Evolutionary conservation across 176 grass and related monocot genomes (phyloP).

Genomic region (Dendrocalamus sinicus): DNA sequence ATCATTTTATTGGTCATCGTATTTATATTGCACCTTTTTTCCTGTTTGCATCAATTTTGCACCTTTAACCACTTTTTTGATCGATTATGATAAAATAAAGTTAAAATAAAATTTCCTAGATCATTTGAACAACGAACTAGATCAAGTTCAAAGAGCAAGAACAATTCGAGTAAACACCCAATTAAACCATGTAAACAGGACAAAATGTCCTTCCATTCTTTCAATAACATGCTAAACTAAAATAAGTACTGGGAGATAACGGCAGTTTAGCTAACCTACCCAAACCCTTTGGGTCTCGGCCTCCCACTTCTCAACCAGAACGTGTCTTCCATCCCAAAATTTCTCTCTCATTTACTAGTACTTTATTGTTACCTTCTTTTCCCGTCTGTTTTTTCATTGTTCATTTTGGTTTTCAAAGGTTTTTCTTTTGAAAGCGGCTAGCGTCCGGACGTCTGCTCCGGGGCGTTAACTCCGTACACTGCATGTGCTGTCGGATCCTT

Average conservation of each 20-base stretch:
- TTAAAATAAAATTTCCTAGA: background rate
- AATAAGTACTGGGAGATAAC: background rate
- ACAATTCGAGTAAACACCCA: slow-evolving; percentile 17
- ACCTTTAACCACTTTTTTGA: background rate
- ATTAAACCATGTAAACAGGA: slow-evolving; percentile 37
- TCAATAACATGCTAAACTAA: slow-evolving; percentile 30
- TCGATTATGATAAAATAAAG: background rate
- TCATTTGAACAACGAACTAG: background rate
- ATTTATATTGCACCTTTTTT: background rate
- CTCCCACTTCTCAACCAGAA: slow-evolving; percentile 18
- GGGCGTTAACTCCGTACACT: fast-evolving
- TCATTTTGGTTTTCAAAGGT: background rate
- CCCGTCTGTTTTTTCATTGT: background rate
- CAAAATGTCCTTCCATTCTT: slow-evolving; percentile 2
- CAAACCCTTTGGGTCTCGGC: slow-evolving; percentile 20
- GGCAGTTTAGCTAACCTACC: slow-evolving; percentile 57
- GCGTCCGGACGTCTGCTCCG: too few species aligned
- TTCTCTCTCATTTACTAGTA: background rate
- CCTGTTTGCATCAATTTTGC: background rate
- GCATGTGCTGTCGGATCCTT: too few species aligned
- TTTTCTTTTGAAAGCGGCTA: background rate
- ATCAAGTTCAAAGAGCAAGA: background rate
- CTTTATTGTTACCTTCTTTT: background rate
- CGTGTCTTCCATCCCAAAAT: background rate
- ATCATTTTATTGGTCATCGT: background rate